Evolutionary conservation across 805 yeast species (phyloP).

Genomic region (Ogataea ramenticola): DNA sequence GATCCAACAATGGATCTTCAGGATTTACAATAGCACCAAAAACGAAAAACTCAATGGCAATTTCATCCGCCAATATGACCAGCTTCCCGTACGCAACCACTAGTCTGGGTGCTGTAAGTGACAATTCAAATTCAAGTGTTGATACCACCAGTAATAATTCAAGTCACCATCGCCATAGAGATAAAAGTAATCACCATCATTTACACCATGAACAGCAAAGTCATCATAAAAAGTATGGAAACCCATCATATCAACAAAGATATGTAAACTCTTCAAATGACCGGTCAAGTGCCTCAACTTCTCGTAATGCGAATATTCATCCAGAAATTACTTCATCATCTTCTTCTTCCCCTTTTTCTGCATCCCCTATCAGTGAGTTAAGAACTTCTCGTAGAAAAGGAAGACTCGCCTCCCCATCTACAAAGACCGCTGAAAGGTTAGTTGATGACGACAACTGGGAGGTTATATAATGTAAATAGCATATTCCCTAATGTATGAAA

Average conservation of each 20-base stretch:
- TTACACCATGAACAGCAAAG: not conserved
- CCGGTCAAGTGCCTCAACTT: too few species aligned
- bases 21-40: not conserved
- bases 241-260: too few species aligned
- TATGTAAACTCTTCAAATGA: too few species aligned
- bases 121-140: not conserved
- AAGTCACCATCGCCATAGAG: not conserved
- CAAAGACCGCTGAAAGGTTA: too few species aligned
- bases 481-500: too few species aligned
- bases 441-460: constrained; percentile 18
- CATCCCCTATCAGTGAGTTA: too few species aligned
- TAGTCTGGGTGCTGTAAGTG: too few species aligned
- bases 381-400: not conserved
- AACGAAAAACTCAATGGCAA: constrained; percentile 1
- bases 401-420: not conserved
- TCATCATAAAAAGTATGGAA: too few species aligned
- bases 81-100: not conserved
- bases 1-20: not conserved
- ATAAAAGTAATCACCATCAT: not conserved
- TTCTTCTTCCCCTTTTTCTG: not conserved
- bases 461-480: constrained; percentile 9
- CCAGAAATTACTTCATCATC: not conserved
- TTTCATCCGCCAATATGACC: constrained; percentile 6
- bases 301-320: not conserved
- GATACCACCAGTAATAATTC: not conserved